phyloP scores from a whole-genome alignment of 345 rosid species.

The Camelina laxa region DNA sequence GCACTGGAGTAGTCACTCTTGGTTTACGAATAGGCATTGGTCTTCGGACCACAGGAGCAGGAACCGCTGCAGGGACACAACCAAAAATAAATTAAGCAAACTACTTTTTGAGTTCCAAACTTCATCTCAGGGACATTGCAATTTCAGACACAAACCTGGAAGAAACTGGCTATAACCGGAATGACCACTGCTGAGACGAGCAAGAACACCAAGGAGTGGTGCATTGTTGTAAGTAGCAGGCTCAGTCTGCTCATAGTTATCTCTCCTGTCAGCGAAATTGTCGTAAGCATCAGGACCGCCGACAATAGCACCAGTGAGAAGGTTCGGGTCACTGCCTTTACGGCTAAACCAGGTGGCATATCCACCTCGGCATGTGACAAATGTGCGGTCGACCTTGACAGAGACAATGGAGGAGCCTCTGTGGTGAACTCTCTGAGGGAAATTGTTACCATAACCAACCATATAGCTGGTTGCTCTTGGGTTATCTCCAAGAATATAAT shows the following conservation, averaged over 20 bases:
- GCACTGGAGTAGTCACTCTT: slow-evolving; percentile 57
- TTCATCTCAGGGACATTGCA: background rate
- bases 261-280: slow-evolving; percentile 89
- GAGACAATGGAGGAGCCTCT: slow-evolving; percentile 94
- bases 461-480: slow-evolving; percentile 96
- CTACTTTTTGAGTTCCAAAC: slow-evolving; percentile 1
- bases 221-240: slow-evolving; percentile 99
- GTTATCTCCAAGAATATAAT: slow-evolving; percentile 96
- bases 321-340: slow-evolving; percentile 83
- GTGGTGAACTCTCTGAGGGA: slow-evolving; percentile 90
- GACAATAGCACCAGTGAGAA: slow-evolving; percentile 88
- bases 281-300: slow-evolving; percentile 98
- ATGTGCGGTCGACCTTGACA: slow-evolving; percentile 59
- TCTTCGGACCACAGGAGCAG: slow-evolving; percentile 54
- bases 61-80: slow-evolving; percentile 44
- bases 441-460: slow-evolving; percentile 98
- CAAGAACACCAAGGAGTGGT: slow-evolving; percentile 87
- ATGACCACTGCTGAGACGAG: slow-evolving; percentile 72
- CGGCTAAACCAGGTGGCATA: slow-evolving; percentile 88
- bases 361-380: slow-evolving; percentile 91
- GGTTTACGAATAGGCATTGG: slow-evolving; percentile 54
- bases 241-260: slow-evolving; percentile 95
- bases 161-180: slow-evolving; percentile 85
- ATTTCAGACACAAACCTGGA: slow-evolving; percentile 58
- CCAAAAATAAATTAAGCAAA: background rate